These are phyloP conservation scores for Blastomyces percursus DNA, from an alignment of 2,329 filamentous ascomycete genomes.

Conservation along the genomic window DNA sequence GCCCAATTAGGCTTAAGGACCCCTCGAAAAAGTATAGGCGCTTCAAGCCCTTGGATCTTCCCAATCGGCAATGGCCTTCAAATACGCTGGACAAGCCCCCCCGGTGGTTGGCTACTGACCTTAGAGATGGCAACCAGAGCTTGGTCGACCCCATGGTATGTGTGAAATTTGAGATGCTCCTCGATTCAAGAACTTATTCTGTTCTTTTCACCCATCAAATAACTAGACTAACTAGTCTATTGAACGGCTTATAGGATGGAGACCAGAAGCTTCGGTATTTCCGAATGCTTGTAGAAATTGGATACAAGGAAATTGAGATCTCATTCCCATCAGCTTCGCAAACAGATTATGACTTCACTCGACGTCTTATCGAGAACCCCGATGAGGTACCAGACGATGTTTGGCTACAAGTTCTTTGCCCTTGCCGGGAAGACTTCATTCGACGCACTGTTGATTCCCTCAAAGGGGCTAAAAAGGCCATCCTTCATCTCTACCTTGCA, in stretches of 20 bases:
- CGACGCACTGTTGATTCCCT: constrained; percentile 78
- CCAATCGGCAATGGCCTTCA: constrained; percentile 62
- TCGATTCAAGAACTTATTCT: background rate
- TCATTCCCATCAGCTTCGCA: constrained; percentile 91
- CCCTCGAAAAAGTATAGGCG: constrained; percentile 40
- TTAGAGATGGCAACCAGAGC: constrained; percentile 90
- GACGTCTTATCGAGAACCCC: constrained; percentile 73
- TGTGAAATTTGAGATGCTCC: background rate
- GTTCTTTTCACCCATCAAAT: background rate
- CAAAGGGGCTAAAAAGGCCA: constrained; percentile 80
- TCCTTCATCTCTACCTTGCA: constrained; percentile 91
- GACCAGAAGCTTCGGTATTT: constrained; percentile 95
- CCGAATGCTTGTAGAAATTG: constrained; percentile 80
- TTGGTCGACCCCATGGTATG: constrained; percentile 83
- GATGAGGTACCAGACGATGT: constrained; percentile 79
- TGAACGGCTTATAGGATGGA: constrained; percentile 52
- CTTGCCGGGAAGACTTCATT: constrained; percentile 86
- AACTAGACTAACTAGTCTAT: constrained; percentile 1
- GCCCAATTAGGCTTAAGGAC: constrained; percentile 35
- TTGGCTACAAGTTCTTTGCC: constrained; percentile 81
- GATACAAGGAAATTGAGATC: constrained; percentile 97
- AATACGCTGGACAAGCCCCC: constrained; percentile 75
- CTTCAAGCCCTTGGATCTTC: constrained; percentile 38
- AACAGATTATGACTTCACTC: constrained; percentile 92
- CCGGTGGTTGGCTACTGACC: constrained; percentile 79